phyloP scores from a whole-genome alignment of 331 rosid species.

The Malus hybrid region DNA sequence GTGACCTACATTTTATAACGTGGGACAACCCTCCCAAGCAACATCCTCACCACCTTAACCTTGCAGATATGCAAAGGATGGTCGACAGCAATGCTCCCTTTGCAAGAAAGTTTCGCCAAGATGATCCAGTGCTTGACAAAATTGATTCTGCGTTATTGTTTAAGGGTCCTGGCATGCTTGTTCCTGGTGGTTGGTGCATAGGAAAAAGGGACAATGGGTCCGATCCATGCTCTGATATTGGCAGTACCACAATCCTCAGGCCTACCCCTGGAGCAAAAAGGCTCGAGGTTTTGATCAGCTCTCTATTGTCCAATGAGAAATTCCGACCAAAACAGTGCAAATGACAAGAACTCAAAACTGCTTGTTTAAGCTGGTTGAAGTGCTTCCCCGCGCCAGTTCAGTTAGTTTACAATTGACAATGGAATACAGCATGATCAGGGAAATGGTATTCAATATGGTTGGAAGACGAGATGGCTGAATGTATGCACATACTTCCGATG shows the following conservation, averaged over 20 bases:
- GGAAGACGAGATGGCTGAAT: too few relatives aligned
- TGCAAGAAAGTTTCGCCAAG: slow-evolving; percentile 76
- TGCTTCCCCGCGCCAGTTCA: slow-evolving; percentile 16
- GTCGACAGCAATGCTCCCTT: slow-evolving; percentile 82
- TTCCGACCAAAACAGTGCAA: slow-evolving; percentile 85
- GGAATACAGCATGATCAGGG: slow-evolving; percentile 14
- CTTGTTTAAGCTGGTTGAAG: slow-evolving; percentile 24
- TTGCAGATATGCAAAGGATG: slow-evolving; percentile 60
- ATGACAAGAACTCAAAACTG: slow-evolving; percentile 30
- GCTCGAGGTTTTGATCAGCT: slow-evolving; percentile 60
- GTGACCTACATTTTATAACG: slow-evolving; percentile 84
- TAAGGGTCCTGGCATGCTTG: slow-evolving; percentile 57
- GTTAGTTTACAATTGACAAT: slow-evolving; percentile 22
- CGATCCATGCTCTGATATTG: slow-evolving; percentile 67
- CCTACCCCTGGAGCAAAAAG: slow-evolving; percentile 77
- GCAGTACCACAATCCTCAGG: slow-evolving; percentile 54
- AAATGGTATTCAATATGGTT: background rate
- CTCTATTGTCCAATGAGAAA: slow-evolving; percentile 54
- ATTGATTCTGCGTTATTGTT: slow-evolving; percentile 62
- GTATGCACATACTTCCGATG: background rate
- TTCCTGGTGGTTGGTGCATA: slow-evolving; percentile 97
- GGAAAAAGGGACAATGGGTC: slow-evolving; percentile 74
- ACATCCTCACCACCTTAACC: slow-evolving; percentile 87
- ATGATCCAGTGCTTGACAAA: slow-evolving; percentile 74
- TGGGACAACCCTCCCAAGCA: slow-evolving; percentile 99